Percentiles rank a stretch among this genome's conserved stretches.
phyloP scores from a whole-genome alignment of 2,329 filamentous ascomycete genomes.

The Trichothecium sympodiale region DNA sequence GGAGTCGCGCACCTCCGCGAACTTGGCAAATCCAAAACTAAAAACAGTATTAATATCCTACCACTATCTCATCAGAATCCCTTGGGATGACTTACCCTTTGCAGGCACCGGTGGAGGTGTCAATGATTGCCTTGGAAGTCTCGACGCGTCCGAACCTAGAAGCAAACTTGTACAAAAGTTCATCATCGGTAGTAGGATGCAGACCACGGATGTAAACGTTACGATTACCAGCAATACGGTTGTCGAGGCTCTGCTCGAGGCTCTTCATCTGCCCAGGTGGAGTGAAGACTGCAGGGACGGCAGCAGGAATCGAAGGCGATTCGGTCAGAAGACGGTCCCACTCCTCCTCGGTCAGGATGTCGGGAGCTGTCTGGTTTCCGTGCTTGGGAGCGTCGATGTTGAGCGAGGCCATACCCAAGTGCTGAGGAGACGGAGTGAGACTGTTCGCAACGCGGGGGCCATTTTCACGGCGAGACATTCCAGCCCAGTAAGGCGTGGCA shows the following conservation, averaged over 20 bases:
- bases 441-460: conserved; percentile 40
- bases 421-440: conserved; percentile 53
- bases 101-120: conserved; percentile 83
- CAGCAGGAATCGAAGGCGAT: conserved; percentile 74
- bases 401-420: conserved; percentile 32
- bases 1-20: conserved; percentile 74
- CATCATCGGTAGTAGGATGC: conserved; percentile 88
- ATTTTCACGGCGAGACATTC: conserved; percentile 46
- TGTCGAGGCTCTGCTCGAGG: conserved; percentile 87
- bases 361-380: conserved; percentile 10
- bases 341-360: conserved; percentile 31
- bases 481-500: conserved; percentile 54
- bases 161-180: conserved; percentile 73
- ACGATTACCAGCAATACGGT: conserved; percentile 80
- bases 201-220: conserved; percentile 98
- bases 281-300: conserved; percentile 81
- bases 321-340: conserved; percentile 58
- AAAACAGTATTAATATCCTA: background rate
- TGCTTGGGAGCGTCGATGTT: conserved; percentile 32
- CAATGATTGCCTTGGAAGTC: conserved; percentile 97
- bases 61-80: background rate
- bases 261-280: conserved; percentile 79
- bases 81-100: conserved; percentile 60
- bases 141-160: conserved; percentile 86
- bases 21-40: conserved; percentile 97